Percentiles rank a stretch among this genome's conserved stretches.
Evolutionary conservation across 768 basidiomycete genomes (phyloP).

Genomic region (Mycena maculata): DNA sequence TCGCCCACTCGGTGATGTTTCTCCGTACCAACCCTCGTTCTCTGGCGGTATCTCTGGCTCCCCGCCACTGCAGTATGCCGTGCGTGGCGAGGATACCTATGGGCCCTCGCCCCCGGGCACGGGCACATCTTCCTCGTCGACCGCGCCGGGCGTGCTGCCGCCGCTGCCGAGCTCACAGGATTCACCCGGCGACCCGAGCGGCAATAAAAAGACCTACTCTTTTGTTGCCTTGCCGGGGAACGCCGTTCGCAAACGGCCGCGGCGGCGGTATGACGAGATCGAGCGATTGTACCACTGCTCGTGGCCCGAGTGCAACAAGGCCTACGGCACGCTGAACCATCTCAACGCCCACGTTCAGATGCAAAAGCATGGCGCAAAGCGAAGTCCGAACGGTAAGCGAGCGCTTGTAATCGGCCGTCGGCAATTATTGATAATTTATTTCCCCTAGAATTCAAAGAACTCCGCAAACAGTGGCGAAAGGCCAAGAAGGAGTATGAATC

Average conservation of each 20-base stretch:
- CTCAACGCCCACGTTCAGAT: constrained; percentile 98
- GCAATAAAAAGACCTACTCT: constrained; percentile 78
- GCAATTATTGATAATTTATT: constrained; percentile 28
- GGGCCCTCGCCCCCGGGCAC: constrained; percentile 73
- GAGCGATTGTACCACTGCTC: constrained; percentile 93
- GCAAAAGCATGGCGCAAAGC: constrained; percentile 94
- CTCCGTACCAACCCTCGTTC: constrained; percentile 67
- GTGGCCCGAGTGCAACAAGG: constrained; percentile 81
- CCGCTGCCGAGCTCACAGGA: constrained; percentile 26
- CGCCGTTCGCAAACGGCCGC: constrained; percentile 84
- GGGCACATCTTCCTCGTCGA: constrained; percentile 64
- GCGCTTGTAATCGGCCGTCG: neutral
- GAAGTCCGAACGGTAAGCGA: constrained; percentile 86
- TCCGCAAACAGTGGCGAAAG: constrained; percentile 96
- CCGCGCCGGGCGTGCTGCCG: constrained; percentile 32
- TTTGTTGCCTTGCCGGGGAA: constrained; percentile 87
- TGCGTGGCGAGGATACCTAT: constrained; percentile 59
- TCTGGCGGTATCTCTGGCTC: constrained; percentile 43
- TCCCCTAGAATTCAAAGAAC: constrained; percentile 92
- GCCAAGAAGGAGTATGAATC: constrained; percentile 80
- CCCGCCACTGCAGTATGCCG: constrained; percentile 53
- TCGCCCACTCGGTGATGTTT: constrained; percentile 56
- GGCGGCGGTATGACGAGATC: constrained; percentile 93
- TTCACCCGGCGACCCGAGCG: constrained; percentile 47
- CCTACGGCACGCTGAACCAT: constrained; percentile 96